Percentiles rank a stretch among this genome's conserved stretches.
Conservation (phyloP, 306 rosid genomes). For the Corylus avellana region DNA sequence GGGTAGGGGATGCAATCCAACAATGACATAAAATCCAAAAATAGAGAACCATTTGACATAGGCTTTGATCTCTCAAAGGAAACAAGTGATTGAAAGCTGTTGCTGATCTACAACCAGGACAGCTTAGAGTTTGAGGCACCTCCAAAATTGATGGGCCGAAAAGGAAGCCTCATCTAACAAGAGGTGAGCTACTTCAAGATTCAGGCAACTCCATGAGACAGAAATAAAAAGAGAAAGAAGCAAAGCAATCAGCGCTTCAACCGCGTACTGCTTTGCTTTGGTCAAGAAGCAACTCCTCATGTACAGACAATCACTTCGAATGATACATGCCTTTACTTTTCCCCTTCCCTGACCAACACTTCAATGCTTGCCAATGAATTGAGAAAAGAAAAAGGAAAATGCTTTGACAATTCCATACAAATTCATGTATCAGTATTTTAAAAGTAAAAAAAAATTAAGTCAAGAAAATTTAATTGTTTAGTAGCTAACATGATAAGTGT, state of each 20-base stretch:
- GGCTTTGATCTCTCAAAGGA: slow-evolving; percentile 4
- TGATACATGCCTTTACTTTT: too few species aligned
- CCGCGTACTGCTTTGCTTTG: neutral
- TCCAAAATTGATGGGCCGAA: slow-evolving; percentile 18
- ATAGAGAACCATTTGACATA: neutral
- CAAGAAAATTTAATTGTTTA: too few species aligned
- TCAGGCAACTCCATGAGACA: neutral
- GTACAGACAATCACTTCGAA: too few species aligned
- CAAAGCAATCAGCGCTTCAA: neutral
- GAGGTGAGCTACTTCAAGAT: neutral
- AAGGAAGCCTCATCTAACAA: slow-evolving; percentile 7
- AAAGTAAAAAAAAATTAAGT: too few species aligned
- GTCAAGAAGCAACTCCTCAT: neutral
- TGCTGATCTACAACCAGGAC: neutral
- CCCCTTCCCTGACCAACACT: neutral
- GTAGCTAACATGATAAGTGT: too few species aligned
- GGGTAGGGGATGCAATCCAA: neutral
- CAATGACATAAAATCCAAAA: neutral
- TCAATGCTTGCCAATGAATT: too few species aligned
- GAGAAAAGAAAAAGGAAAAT: too few species aligned
- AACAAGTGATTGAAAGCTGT: neutral
- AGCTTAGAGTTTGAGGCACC: slow-evolving; percentile 23
- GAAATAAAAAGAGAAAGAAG: neutral
- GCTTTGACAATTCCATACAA: too few species aligned
- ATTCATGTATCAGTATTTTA: too few species aligned